Percentiles rank a stretch among this genome's conserved stretches.
These are phyloP conservation scores for Saturnispora saitoi DNA, from an alignment of 805 yeast genomes.

Conservation along the genomic window DNA sequence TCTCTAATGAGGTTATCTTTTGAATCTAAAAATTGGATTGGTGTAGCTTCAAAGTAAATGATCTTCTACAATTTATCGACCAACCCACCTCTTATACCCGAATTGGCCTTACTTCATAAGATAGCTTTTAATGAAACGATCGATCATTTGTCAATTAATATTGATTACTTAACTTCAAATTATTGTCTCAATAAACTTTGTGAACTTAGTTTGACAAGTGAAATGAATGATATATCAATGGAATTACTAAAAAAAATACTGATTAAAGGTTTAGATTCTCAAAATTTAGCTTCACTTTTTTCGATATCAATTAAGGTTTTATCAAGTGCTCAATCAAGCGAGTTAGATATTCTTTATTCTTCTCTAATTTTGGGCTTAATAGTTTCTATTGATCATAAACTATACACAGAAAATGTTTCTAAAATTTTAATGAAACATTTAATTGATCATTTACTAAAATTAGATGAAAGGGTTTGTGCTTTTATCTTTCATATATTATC, in stretches of 20 bases:
- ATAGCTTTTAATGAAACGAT: neutral
- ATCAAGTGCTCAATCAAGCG: neutral
- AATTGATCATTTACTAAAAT: neutral
- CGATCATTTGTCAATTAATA: neutral
- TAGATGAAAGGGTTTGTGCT: slow-evolving; percentile 8
- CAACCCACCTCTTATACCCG: neutral
- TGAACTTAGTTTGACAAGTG: neutral
- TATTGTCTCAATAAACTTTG: slow-evolving; percentile 1
- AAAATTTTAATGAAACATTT: neutral
- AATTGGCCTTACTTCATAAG: neutral
- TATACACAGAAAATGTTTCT: slow-evolving; percentile 2
- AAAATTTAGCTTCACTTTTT: neutral
- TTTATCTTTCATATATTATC: slow-evolving; percentile 9
- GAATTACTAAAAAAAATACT: neutral
- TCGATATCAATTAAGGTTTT: neutral
- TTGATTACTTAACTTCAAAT: neutral
- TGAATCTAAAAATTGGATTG: slow-evolving; percentile 1
- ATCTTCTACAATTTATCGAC: neutral
- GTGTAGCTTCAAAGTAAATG: neutral
- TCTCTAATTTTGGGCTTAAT: slow-evolving; percentile 11
- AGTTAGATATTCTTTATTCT: neutral
- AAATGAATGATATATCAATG: slow-evolving; percentile 1
- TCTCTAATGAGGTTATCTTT: neutral
- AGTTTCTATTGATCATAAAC: slow-evolving; percentile 5
- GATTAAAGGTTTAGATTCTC: neutral